Evolutionary conservation across 768 basidiomycete species (phyloP), one percentile per base, ranked within the genome.

Genomic region (Mycena capillaripes): DNA sequence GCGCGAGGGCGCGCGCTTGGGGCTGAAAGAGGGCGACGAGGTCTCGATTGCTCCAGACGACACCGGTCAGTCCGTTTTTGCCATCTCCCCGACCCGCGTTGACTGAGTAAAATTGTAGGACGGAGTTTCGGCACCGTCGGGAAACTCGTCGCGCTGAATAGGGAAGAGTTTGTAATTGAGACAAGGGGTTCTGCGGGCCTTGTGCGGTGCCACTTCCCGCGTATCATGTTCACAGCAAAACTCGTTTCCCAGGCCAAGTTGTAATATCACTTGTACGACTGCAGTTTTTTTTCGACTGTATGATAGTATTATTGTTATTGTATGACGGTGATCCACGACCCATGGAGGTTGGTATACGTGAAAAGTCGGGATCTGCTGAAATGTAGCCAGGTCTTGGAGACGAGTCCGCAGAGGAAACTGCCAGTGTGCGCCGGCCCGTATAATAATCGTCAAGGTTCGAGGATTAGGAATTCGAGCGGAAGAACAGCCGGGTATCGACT

Each of bases 181-280:
- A 83, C 86, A 0, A 72, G 81, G 52, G 86, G 83, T 3, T 71
- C 79, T 0, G 78, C 79, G n/a, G 86, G 86, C 7, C 69, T 78
- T 9, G 71, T 89, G 23, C 84, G 85, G 53, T 86, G 83, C 64
- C 90, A 91, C 79, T 91, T 91, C 78, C 90, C 91, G 40, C 80
- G 88, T 17, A 76, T 87, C 40, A 81, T 82, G 12, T 87, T 82
- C 66, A 79, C 80, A 14, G 76, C 84, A 36, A 78, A 72, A 66
- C 66, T 71, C 12, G 72, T 58, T 23, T 59, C 64, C 30, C 46
- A 60, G 52, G 17, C 64, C 42, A 72, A 66, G 52, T 32, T 68
- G 70, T 71, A 66, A 25, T 27, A 32, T 52, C 11, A 34, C 30
- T n/a, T 57, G 30, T 57, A 16, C 52, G n/a, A n/a, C 14, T 48